Evolutionary conservation across 2,329 filamentous ascomycete species (phyloP).

Genomic region (Cladosporium sp.): DNA sequence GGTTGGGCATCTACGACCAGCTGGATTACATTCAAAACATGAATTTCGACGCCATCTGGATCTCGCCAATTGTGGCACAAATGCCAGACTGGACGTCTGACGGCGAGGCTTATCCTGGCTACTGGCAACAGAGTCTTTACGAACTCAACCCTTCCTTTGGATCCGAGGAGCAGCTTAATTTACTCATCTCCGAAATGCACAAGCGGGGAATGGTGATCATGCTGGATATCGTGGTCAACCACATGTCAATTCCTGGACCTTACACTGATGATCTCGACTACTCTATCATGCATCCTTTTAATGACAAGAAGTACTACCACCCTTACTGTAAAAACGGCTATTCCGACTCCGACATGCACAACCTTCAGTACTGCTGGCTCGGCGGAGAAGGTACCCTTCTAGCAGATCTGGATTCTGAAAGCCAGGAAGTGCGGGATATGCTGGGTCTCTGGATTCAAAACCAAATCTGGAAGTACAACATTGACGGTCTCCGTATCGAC

Average conservation of each 20-base stretch:
- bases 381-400: constrained; percentile 43
- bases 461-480: constrained; percentile 36
- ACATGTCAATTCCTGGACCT: constrained; percentile 22
- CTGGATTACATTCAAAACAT: constrained; percentile 42
- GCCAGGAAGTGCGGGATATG: constrained; percentile 31
- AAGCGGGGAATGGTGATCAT: constrained; percentile 42
- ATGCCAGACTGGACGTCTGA: constrained; percentile 29
- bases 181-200: constrained; percentile 39
- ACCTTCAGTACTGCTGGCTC: constrained; percentile 40
- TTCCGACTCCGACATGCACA: constrained; percentile 33
- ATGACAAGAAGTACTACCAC: constrained; percentile 40
- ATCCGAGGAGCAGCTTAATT: constrained; percentile 36
- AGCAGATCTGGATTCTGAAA: constrained; percentile 42
- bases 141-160: constrained; percentile 43
- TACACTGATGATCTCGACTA: constrained; percentile 12
- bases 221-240: constrained; percentile 46
- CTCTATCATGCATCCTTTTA: constrained; percentile 32
- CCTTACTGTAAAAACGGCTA: constrained; percentile 53
- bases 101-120: constrained; percentile 39
- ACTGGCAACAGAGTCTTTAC: constrained; percentile 42
- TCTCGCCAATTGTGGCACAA: constrained; percentile 32
- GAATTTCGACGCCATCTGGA: constrained; percentile 34
- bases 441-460: constrained; percentile 36
- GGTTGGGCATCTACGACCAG: constrained; percentile 34
- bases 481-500: constrained; percentile 34